Conservation (phyloP, 352 stramenopile genomes). For the Pythium phragmiticola region DNA sequence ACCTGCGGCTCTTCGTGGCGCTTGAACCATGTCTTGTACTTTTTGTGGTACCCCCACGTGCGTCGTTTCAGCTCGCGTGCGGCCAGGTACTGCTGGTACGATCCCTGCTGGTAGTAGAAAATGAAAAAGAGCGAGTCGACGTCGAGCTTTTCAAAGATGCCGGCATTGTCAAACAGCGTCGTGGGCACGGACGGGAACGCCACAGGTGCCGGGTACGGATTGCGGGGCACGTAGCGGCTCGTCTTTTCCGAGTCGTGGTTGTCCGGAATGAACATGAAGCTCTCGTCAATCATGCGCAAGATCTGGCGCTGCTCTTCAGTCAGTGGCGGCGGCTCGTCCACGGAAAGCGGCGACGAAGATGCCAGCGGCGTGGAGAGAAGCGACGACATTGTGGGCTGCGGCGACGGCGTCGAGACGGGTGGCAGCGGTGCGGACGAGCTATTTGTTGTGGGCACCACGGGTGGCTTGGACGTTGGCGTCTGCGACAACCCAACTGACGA, state of each 20-base stretch:
- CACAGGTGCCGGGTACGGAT: slow-evolving; percentile 92
- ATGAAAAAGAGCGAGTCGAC: slow-evolving; percentile 99
- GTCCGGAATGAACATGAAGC: slow-evolving; percentile 91
- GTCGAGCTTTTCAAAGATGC: slow-evolving; percentile 97
- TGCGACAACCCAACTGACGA: slow-evolving; percentile 8
- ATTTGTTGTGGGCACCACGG: slow-evolving; percentile 21
- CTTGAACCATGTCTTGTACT: slow-evolving; percentile 99
- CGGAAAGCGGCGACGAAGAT: slow-evolving; percentile 16
- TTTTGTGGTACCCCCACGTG: slow-evolving; percentile 99
- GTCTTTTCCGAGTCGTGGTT: slow-evolving; percentile 88
- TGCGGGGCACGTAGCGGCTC: slow-evolving; percentile 93
- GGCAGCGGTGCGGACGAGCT: background rate
- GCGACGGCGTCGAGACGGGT: slow-evolving; percentile 21
- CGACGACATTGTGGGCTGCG: slow-evolving; percentile 24
- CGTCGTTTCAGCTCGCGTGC: slow-evolving; percentile 98
- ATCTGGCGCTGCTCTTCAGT: slow-evolving; percentile 83
- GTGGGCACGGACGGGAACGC: slow-evolving; percentile 90
- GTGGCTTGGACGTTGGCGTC: slow-evolving; percentile 25
- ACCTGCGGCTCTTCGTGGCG: slow-evolving; percentile 95
- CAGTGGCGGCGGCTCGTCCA: slow-evolving; percentile 50
- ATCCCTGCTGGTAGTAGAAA: slow-evolving; percentile 99
- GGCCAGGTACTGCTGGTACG: slow-evolving; percentile 98
- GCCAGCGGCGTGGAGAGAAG: slow-evolving; percentile 12
- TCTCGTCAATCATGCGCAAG: slow-evolving; percentile 81
- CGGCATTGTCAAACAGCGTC: slow-evolving; percentile 91